These are phyloP conservation scores for Paraconiothyrium brasiliense DNA, from an alignment of 2,329 filamentous ascomycete species.

Conservation along the genomic window DNA sequence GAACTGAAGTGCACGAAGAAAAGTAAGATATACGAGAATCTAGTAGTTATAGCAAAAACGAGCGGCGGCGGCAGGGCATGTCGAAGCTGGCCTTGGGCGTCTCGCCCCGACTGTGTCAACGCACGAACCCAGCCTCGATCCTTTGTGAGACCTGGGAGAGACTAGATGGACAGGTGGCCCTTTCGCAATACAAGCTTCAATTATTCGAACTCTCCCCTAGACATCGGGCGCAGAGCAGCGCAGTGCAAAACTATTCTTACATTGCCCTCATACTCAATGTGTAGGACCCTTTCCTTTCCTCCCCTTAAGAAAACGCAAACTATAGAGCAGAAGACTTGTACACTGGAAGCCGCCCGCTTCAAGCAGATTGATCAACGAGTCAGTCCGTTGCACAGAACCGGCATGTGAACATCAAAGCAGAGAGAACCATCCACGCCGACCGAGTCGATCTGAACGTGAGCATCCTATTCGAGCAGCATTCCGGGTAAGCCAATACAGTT, in stretches of 20 bases:
- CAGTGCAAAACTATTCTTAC: background rate
- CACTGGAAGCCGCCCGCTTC: background rate
- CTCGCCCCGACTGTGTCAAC: background rate
- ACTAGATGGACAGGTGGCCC: background rate
- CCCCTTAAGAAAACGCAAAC: background rate
- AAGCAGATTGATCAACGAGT: background rate
- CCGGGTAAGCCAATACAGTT: background rate
- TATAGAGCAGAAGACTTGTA: background rate
- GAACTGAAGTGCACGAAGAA: too few species aligned
- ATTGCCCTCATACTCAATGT: background rate
- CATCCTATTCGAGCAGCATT: background rate
- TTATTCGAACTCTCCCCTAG: background rate
- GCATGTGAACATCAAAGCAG: background rate
- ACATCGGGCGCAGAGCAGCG: background rate
- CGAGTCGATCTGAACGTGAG: too few species aligned
- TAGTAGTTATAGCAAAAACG: background rate
- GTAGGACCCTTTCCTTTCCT: background rate
- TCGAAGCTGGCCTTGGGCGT: background rate
- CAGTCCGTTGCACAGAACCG: background rate
- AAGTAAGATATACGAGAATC: too few species aligned
- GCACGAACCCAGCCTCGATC: background rate
- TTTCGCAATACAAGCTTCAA: background rate
- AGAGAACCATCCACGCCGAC: background rate
- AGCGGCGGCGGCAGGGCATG: background rate
- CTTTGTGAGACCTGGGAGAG: too few species aligned